Conservation (phyloP, 2,329 filamentous ascomycete genomes). For the Cylindrodendrum hubeiense region DNA sequence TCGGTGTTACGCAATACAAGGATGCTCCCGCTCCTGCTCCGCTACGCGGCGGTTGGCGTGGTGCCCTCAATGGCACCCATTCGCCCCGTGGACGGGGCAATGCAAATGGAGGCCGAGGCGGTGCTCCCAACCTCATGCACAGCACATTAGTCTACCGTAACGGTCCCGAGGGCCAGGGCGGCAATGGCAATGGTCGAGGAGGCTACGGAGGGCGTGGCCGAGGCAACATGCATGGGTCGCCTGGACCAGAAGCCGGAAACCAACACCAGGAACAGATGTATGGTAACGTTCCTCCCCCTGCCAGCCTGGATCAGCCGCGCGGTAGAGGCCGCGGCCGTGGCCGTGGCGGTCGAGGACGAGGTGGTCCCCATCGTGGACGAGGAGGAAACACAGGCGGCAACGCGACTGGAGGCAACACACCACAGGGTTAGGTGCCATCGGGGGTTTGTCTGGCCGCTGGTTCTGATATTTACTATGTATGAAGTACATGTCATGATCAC, state of each 20-base stretch:
- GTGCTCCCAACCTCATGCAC: slow-evolving; percentile 60
- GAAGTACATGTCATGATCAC: slow-evolving; percentile 18
- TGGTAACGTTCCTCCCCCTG: slow-evolving; percentile 71
- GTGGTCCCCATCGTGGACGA: slow-evolving; percentile 50
- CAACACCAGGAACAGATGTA: slow-evolving; percentile 54
- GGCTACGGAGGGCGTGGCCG: slow-evolving; percentile 47
- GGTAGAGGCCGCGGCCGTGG: slow-evolving; percentile 56
- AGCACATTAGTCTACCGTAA: slow-evolving; percentile 67
- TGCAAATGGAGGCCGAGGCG: slow-evolving; percentile 52
- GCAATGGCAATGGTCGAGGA: slow-evolving; percentile 45
- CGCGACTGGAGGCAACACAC: slow-evolving; percentile 32
- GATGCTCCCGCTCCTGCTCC: slow-evolving; percentile 68
- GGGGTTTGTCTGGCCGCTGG: slow-evolving; percentile 9
- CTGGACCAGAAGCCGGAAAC: slow-evolving; percentile 33
- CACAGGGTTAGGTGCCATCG: slow-evolving; percentile 36
- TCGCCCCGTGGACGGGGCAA: slow-evolving; percentile 56
- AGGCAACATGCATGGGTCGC: slow-evolving; percentile 42
- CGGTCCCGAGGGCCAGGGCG: slow-evolving; percentile 48
- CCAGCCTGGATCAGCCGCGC: slow-evolving; percentile 62
- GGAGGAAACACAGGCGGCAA: slow-evolving; percentile 43
- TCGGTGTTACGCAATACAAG: slow-evolving; percentile 72
- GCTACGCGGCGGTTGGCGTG: slow-evolving; percentile 69
- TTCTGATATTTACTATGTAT: slow-evolving; percentile 6
- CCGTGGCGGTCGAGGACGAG: slow-evolving; percentile 55
- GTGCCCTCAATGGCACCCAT: slow-evolving; percentile 63